Evolutionary conservation across 2,329 filamentous ascomycete species (phyloP).

Genomic region (Alternaria consortialis): DNA sequence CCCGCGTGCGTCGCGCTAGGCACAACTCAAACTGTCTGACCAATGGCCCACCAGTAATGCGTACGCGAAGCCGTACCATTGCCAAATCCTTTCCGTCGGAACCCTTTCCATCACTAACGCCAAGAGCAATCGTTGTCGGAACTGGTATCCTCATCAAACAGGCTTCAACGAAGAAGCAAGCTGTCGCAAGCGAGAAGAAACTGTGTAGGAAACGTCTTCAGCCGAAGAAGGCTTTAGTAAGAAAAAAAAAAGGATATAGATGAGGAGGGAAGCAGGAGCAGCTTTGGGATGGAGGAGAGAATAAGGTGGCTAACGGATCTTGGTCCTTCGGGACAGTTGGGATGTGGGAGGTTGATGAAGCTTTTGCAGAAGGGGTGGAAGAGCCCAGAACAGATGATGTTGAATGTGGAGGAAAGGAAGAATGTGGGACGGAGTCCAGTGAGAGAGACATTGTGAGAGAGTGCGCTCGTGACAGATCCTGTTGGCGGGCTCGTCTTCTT

Average conservation of each 20-base stretch:
- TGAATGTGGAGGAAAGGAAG: neutral
- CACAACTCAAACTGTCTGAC: neutral
- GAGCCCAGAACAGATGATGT: neutral
- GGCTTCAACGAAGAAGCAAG: neutral
- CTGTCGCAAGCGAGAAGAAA: neutral
- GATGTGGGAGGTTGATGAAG: neutral
- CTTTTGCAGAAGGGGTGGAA: neutral
- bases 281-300: neutral
- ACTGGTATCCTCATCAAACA: neutral
- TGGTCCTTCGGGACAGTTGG: neutral
- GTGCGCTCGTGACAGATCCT: neutral
- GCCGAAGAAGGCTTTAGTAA: neutral
- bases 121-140: neutral
- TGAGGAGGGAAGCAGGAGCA: neutral
- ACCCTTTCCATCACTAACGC: too few relatives aligned
- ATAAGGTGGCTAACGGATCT: neutral
- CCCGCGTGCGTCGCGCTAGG: neutral
- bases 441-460: neutral
- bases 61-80: neutral
- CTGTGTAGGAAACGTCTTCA: neutral
- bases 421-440: neutral
- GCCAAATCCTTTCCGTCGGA: neutral
- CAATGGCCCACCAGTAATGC: neutral
- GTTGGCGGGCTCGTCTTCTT: neutral
- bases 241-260: neutral